phyloP scores from a whole-genome alignment of 2,329 filamentous ascomycete species.

The Sclerotinia nivalis region DNA sequence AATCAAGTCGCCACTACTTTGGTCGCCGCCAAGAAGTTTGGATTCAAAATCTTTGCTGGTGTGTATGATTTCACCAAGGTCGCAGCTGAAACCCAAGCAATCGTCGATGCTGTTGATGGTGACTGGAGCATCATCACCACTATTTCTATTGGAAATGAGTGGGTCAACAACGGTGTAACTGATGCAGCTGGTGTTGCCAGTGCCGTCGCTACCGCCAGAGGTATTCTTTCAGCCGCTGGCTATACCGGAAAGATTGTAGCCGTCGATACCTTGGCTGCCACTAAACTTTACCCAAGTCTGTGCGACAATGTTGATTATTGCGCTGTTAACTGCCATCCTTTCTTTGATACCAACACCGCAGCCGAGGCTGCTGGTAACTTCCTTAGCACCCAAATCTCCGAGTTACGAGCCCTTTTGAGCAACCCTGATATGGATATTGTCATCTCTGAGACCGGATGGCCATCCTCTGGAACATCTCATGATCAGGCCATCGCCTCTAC shows the following conservation, averaged over 20 bases:
- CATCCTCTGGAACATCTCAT: constrained; percentile 66
- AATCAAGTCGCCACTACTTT: constrained; percentile 66
- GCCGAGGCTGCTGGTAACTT: constrained; percentile 67
- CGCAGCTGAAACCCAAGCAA: constrained; percentile 53
- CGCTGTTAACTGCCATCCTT: constrained; percentile 80
- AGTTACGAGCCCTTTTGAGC: constrained; percentile 47
- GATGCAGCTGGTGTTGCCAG: constrained; percentile 55
- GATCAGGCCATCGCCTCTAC: constrained; percentile 66
- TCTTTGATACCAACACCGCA: constrained; percentile 68
- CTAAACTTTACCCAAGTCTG: constrained; percentile 65
- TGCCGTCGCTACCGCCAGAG: constrained; percentile 59
- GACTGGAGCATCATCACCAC: constrained; percentile 72
- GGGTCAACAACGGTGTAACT: constrained; percentile 64
- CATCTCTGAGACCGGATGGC: constrained; percentile 86
- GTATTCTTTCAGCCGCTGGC: constrained; percentile 59
- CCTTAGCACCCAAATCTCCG: constrained; percentile 56
- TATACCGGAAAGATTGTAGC: constrained; percentile 74
- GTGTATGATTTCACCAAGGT: constrained; percentile 60
- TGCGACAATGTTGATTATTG: constrained; percentile 71
- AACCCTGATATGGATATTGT: constrained; percentile 59
- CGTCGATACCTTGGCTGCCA: constrained; percentile 74
- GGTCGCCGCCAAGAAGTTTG: constrained; percentile 64
- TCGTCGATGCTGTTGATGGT: constrained; percentile 57
- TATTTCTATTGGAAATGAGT: constrained; percentile 78
- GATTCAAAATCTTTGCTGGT: constrained; percentile 72